Evolutionary conservation across 495 filamentous ascomycete genomes (phyloP).

Genomic region (Neurospora sp.): DNA sequence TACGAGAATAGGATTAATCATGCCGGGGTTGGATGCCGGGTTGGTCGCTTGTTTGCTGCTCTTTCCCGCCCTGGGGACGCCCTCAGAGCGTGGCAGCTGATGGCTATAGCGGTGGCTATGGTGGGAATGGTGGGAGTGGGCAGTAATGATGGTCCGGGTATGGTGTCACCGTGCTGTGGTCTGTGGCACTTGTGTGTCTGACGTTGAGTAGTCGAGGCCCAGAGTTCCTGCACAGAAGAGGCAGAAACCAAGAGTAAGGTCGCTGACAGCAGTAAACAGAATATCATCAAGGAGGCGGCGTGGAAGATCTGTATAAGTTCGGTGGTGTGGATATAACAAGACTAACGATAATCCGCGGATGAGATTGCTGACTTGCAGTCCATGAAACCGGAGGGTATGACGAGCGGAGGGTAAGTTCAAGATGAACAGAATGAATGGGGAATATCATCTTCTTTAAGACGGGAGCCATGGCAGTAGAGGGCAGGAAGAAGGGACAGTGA

Average conservation of each 20-base stretch:
- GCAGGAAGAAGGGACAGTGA: not conserved
- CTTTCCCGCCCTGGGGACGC: not conserved
- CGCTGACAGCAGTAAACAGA: not conserved
- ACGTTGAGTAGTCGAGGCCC: not conserved
- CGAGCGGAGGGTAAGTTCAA: not conserved
- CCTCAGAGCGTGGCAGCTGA: not conserved
- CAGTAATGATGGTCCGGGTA: not conserved
- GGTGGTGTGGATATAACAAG: not conserved
- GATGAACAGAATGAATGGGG: not conserved
- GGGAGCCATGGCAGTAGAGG: not conserved
- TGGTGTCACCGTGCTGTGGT: not conserved
- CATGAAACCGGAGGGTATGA: not conserved
- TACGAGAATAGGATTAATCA: not conserved
- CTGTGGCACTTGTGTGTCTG: not conserved
- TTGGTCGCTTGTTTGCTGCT: constrained; percentile 5
- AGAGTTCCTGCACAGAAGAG: not conserved
- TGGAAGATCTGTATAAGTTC: not conserved
- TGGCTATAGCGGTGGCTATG: not conserved
- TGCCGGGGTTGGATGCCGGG: not conserved
- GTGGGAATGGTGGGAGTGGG: not conserved
- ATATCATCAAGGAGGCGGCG: not conserved
- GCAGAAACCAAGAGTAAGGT: not conserved
- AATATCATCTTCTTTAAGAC: not conserved
- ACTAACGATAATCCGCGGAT: not conserved
- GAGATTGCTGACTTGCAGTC: not conserved